Conservation (phyloP, 495 filamentous ascomycete genomes). For the Neurospora hispaniola region DNA sequence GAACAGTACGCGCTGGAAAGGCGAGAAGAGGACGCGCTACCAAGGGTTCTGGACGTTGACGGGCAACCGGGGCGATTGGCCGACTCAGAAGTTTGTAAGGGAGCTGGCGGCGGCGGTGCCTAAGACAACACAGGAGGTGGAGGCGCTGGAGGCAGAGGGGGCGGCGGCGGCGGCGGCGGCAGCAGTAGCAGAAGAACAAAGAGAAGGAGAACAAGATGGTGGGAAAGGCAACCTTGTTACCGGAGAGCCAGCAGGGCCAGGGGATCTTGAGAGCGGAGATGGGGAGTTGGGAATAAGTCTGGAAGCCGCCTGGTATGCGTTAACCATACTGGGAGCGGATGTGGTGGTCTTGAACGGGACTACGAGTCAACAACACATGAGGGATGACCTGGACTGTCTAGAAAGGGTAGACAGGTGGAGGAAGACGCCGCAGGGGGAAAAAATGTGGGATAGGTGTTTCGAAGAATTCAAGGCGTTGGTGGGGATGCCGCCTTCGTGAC, state of each 20-base stretch:
- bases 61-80: conserved; percentile 49
- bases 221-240: neutral
- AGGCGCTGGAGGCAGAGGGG: neutral
- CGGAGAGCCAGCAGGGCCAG: neutral
- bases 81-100: conserved; percentile 40
- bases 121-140: neutral
- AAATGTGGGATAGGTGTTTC: conserved; percentile 36
- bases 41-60: conserved; percentile 76
- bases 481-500: conserved; percentile 4
- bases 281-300: conserved; percentile 27
- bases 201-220: neutral
- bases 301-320: conserved; percentile 52
- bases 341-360: conserved; percentile 63
- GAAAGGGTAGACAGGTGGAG: conserved; percentile 39
- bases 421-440: conserved; percentile 26
- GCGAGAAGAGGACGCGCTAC: conserved; percentile 48
- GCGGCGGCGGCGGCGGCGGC: neutral
- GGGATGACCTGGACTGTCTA: conserved; percentile 49
- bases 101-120: conserved; percentile 34
- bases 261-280: neutral
- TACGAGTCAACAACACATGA: conserved; percentile 51
- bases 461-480: conserved; percentile 30
- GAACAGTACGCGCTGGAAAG: conserved; percentile 3
- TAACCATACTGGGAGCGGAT: conserved; percentile 50
- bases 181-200: neutral